A percentile compares a stretch with the other conserved stretches of the same genome.
Conservation (phyloP, 768 basidiomycete genomes). For the Termitomyces sp. region DNA sequence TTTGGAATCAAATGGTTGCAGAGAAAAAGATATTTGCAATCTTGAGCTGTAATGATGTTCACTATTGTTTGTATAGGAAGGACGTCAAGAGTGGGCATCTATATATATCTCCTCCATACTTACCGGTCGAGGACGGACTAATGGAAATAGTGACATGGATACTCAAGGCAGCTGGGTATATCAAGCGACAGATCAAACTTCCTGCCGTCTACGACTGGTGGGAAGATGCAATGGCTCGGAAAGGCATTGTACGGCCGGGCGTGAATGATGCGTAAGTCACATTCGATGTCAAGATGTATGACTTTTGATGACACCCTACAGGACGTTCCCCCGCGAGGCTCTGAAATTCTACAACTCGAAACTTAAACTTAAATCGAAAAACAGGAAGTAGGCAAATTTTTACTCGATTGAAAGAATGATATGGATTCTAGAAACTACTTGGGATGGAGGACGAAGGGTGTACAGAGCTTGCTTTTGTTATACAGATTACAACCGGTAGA, state of each 20-base stretch:
- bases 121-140: neutral
- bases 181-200: neutral
- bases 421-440: neutral
- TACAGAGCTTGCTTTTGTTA: too few relatives aligned
- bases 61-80: neutral
- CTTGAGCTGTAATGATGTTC: neutral
- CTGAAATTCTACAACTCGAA: neutral
- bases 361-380: neutral
- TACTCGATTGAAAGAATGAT: neutral
- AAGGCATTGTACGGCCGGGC: too few relatives aligned
- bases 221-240: neutral
- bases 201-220: neutral
- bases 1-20: neutral
- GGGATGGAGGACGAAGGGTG: too few relatives aligned
- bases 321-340: neutral
- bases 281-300: too few relatives aligned
- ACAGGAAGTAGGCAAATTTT: neutral
- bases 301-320: neutral
- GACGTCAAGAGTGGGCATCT: neutral
- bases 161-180: neutral
- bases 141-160: neutral
- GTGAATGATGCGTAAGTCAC: neutral
- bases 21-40: neutral
- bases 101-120: neutral
- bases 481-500: too few relatives aligned